phyloP scores from a whole-genome alignment of 2,329 filamentous ascomycete species.

The Huntiella bhutanensis region DNA sequence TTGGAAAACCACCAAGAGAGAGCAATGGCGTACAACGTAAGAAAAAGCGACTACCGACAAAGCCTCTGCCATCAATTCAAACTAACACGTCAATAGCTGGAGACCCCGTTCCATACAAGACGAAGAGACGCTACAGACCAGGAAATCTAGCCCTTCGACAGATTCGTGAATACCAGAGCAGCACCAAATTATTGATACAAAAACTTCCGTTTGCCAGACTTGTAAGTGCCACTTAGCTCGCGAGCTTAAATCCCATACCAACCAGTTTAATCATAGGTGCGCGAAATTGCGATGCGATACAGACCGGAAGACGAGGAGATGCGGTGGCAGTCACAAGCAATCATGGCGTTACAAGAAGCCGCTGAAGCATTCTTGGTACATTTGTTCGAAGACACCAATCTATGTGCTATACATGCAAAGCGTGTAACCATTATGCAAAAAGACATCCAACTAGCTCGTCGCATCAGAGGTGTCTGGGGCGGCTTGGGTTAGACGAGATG shows the following conservation, averaged over 20 bases:
- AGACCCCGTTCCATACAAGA: constrained; percentile 46
- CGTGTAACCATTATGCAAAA: constrained; percentile 95
- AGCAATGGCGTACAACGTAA: constrained; percentile 8
- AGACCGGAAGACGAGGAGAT: constrained; percentile 49
- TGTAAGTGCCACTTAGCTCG: constrained; percentile 22
- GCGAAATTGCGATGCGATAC: constrained; percentile 52
- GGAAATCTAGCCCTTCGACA: constrained; percentile 80
- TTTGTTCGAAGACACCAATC: constrained; percentile 89
- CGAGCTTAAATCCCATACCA: background rate
- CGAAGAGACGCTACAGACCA: constrained; percentile 48
- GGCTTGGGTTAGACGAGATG: constrained; percentile 32
- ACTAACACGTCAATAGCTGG: constrained; percentile 32
- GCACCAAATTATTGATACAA: constrained; percentile 66
- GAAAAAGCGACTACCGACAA: background rate
- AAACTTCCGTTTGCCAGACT: constrained; percentile 68
- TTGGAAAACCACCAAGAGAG: constrained; percentile 5
- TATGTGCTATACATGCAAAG: constrained; percentile 93
- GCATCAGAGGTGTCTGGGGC: constrained; percentile 63
- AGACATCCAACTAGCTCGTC: constrained; percentile 80
- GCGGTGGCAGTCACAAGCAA: constrained; percentile 91
- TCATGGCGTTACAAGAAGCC: constrained; percentile 82
- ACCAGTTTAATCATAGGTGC: constrained; percentile 26
- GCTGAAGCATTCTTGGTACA: constrained; percentile 93
- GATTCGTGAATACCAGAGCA: constrained; percentile 78
- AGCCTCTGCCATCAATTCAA: background rate